Evolutionary conservation across 148 eudicot genomes (phyloP), one percentile per base, ranked within the genome.

Genomic region (Vaccinium vitisidaea): DNA sequence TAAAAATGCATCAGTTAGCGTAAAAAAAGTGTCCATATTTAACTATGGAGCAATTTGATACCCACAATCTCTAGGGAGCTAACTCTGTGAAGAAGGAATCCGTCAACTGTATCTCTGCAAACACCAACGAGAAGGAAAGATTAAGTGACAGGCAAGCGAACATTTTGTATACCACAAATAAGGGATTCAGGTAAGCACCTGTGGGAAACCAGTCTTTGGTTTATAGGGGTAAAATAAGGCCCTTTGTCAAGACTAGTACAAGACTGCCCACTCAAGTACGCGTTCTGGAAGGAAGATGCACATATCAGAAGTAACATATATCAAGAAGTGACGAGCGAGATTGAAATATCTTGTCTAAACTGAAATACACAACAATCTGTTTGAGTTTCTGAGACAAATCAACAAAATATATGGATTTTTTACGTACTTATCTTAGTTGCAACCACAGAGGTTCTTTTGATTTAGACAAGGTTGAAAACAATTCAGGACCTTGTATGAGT

Each of bases 71-170:
- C 92, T 69, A 93, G 80, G 30, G 92, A 77, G 91, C 85, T 87
- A 58, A 90, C 89, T 86, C 87, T 90, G 79, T 93, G 95, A 59
- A 93, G 88, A 80, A 93, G 92, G 76, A 93, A 93, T 4, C 89
- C 92, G 80, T 87, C 75, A 25, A 36, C 83, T 9, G 21, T 50
- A 83, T 86, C 86, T 54, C 89, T 81, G 80, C 36, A 78, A 84
- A 74, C 80, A 55, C 77, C n/a, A 67, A 14, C n/a, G 50, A 78
- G 23, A 1, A 3, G 43, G 12, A 43, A 77, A 52, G 55, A 39
- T 39, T 5, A 23, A 30, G 53, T 36, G 19, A 74, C 50, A 84
- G 50, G 10, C 15, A 21, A 65, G 48, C 23, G 52, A 55, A 73
- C 11, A 16, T 54, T 6, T 43, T 43, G 46, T 43, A 5, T 53